Evolutionary conservation across 2,329 filamentous ascomycete genomes (phyloP).

Genomic region (Talaromyces sp.): DNA sequence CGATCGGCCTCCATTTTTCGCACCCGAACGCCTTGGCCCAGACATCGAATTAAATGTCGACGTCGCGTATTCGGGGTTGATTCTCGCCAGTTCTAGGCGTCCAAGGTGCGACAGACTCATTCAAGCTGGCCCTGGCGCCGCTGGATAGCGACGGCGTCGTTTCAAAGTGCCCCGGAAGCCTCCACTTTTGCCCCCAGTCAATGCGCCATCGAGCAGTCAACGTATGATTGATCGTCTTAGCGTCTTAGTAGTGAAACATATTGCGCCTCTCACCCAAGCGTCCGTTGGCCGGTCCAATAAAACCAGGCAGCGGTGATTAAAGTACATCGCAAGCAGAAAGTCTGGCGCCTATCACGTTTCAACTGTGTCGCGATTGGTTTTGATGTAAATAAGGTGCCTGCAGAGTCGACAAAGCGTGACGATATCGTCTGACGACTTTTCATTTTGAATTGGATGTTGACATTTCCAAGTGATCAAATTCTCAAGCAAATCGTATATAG

Average conservation of each 20-base stretch:
- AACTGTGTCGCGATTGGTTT: background rate
- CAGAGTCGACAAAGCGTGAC: background rate
- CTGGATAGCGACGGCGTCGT: conserved; percentile 5
- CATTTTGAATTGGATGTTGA: background rate
- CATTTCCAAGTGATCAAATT: background rate
- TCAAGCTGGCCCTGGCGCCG: background rate
- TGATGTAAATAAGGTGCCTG: background rate
- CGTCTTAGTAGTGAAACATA: background rate
- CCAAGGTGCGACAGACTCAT: conserved; percentile 2
- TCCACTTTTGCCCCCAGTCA: conserved; percentile 1
- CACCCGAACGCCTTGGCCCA: background rate
- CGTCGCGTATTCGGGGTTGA: background rate
- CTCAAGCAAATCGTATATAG: background rate
- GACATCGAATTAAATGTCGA: conserved; percentile 6
- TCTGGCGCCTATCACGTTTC: background rate
- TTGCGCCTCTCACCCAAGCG: background rate
- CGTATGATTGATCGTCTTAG: background rate
- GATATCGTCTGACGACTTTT: background rate
- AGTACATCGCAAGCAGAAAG: background rate
- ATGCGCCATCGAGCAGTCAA: background rate
- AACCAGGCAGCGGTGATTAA: background rate
- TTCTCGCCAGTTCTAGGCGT: background rate
- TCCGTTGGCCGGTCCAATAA: background rate
- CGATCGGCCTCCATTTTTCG: background rate
- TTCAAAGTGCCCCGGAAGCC: conserved; percentile 7